These are phyloP conservation scores for Cardamine resedifolia DNA, from an alignment of 345 rosid genomes.

Conservation along the genomic window DNA sequence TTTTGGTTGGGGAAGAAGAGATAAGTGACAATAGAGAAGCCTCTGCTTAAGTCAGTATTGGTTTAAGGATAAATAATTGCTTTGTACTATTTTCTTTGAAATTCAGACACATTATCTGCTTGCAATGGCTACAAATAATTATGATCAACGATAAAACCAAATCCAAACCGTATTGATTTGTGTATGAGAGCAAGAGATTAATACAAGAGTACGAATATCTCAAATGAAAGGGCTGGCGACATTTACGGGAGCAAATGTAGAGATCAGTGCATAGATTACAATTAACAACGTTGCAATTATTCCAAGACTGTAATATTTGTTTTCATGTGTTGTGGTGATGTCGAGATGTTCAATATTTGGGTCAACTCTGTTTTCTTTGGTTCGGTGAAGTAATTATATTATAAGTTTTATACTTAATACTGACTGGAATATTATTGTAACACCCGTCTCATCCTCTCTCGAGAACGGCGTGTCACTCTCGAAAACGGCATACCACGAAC, in stretches of 20 bases:
- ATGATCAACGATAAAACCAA: background rate
- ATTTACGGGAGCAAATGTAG: background rate
- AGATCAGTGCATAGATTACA: background rate
- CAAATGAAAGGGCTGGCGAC: background rate
- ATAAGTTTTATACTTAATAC: too few relatives aligned
- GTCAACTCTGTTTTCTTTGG: too few relatives aligned
- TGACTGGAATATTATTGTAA: too few relatives aligned
- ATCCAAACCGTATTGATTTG: background rate
- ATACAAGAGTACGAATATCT: background rate
- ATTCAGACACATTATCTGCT: background rate
- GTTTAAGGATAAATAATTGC: background rate
- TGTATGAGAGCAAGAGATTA: background rate
- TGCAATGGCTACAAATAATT: background rate
- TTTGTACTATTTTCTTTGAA: background rate
- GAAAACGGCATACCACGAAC: too few relatives aligned
- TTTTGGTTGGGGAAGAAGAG: slow-evolving; percentile 33
- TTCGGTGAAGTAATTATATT: too few relatives aligned
- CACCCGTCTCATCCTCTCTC: too few relatives aligned
- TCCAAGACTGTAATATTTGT: too few relatives aligned
- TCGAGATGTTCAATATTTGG: too few relatives aligned
- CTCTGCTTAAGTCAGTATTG: background rate
- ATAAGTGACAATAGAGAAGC: slow-evolving; percentile 8
- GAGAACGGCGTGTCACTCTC: too few relatives aligned
- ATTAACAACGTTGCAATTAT: background rate
- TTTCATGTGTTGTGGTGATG: too few relatives aligned